Base-by-base conservation (phyloP, 495 filamentous ascomycete genomes). In the Daldinia bambusicola region DNA sequence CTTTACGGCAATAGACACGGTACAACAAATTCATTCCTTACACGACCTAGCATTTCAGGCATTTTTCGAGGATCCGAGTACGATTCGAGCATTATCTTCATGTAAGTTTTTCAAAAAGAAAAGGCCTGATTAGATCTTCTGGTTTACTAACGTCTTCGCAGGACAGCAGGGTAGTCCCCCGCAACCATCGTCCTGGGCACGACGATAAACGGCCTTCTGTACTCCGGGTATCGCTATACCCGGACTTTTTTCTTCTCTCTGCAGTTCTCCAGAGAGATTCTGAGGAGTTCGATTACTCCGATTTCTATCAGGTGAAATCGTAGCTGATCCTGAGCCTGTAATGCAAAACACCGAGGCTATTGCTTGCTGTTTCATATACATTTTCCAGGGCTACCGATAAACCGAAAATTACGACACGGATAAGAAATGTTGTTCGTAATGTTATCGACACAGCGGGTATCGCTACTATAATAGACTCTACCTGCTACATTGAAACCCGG, bases 191-290 rank as follows among this genome's bases (percentile, higher is more conserved):
- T 73, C 70, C 70, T 73, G 60, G 70, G 70, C 66, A 73, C 22
- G 70, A 73, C 70, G 70, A 22, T 73, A 73, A 73, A 73, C 65
- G 55, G 66, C 70, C 70, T 59, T 36, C 61, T 22, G 8, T 31
- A 30, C 40, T 68, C 61, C 50, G 65, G 50, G 55, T 55, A 43
- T 41, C 16, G 6, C 26, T 26, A 26, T 55, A 66, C 26, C 64
- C 50, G 57, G 57, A 53, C 37, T 16, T 4, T 26, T 41, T 52
- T n/a, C 56, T 52, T n/a, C 56, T 61, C 53, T 41, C 16, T 8
- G 2, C 30, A 57, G 12, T 48, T 20, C 36, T 38, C 50, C 58
- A 56, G 58, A 62, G 50, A 53, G 20, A 12, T 32, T 50, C 40
- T n/a, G 36, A 55, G 53, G 53, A 37, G 55, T 36, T 14, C 40